Evolutionary conservation across 169 alveolate genomes (phyloP).

Genomic region (Miamiensis avidus): DNA sequence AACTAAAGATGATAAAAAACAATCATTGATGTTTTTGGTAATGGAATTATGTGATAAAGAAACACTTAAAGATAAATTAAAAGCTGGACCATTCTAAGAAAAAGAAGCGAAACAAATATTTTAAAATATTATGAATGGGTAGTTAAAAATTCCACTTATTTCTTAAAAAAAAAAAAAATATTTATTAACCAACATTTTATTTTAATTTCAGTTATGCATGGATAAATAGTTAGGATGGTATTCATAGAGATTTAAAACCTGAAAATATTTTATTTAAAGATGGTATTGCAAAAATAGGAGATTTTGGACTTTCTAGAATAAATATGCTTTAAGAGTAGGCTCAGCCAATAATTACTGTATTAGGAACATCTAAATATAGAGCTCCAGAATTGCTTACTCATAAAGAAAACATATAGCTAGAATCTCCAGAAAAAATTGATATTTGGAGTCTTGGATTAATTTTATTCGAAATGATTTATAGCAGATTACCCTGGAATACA

Average conservation of each 20-base stretch:
- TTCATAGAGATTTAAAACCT: neutral
- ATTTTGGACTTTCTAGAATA: neutral
- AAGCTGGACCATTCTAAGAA: neutral
- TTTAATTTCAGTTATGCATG: neutral
- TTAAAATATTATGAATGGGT: neutral
- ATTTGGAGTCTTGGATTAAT: neutral
- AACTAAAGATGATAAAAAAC: neutral
- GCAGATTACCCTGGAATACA: neutral
- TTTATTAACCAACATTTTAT: no score
- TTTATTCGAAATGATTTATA: neutral
- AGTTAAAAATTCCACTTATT: neutral
- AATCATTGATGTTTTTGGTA: neutral
- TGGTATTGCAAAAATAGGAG: neutral
- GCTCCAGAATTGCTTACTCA: neutral
- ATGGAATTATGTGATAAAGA: neutral
- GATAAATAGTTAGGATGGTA: neutral
- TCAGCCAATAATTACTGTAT: neutral
- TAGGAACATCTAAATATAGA: neutral
- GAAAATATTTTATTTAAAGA: neutral
- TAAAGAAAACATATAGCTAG: neutral
- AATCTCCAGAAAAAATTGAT: neutral
- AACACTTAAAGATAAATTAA: no score
- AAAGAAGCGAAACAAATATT: neutral
- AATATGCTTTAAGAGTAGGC: neutral
- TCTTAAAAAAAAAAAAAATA: no score